Evolutionary conservation across 2,329 filamentous ascomycete species (phyloP).

Genomic region (Ramularia endophylla): DNA sequence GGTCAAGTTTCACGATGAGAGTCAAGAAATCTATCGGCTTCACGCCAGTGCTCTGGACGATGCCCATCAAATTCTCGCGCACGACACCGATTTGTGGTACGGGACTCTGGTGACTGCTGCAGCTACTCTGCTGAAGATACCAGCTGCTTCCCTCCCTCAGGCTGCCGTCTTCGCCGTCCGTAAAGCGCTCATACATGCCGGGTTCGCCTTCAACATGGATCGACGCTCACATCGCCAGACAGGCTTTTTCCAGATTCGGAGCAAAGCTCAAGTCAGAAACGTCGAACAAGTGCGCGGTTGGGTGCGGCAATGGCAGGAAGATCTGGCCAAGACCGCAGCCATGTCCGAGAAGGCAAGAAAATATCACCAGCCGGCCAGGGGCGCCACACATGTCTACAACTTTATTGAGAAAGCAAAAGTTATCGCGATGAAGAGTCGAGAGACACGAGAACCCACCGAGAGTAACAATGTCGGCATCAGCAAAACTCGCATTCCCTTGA

Average conservation of each 20-base stretch:
- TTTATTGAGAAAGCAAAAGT: conserved; percentile 38
- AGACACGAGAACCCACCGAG: conserved; percentile 31
- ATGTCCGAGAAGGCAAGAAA: conserved; percentile 12
- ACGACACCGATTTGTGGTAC: conserved; percentile 39
- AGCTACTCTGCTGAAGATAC: conserved; percentile 33
- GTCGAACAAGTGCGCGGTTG: conserved; percentile 47
- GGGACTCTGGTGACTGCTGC: conserved; percentile 45
- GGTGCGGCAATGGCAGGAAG: conserved; percentile 51
- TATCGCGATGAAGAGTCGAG: conserved; percentile 36
- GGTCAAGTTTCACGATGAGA: conserved; percentile 37
- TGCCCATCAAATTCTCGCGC: conserved; percentile 44
- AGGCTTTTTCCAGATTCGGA: conserved; percentile 58
- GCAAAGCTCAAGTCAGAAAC: conserved; percentile 48
- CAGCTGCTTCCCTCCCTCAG: conserved; percentile 23
- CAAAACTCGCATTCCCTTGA: conserved; percentile 26
- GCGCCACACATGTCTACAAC: conserved; percentile 26
- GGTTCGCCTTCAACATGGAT: conserved; percentile 56
- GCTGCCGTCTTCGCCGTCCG: conserved; percentile 63
- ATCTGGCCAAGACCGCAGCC: conserved; percentile 30
- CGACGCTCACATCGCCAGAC: conserved; percentile 45
- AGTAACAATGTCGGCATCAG: conserved; percentile 35
- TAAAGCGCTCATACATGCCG: conserved; percentile 54
- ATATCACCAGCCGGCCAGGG: conserved; percentile 13
- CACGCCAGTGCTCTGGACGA: conserved; percentile 44
- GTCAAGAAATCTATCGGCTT: conserved; percentile 43